These are phyloP conservation scores for Nothophoma quercina DNA, from an alignment of 2,329 filamentous ascomycete genomes.

Conservation along the genomic window DNA sequence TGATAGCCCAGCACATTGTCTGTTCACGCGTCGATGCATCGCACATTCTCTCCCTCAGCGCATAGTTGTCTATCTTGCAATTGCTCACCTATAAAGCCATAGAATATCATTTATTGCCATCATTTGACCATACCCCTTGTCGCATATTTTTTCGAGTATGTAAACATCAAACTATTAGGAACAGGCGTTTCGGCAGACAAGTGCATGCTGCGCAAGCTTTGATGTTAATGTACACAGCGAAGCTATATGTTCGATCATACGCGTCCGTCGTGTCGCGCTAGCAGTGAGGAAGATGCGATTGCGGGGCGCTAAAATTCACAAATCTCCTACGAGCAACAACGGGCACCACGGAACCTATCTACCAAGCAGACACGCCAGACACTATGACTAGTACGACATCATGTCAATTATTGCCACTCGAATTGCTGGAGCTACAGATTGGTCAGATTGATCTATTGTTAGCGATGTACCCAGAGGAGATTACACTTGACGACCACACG, in stretches of 20 bases:
- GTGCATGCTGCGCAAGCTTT: background rate
- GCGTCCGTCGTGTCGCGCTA: slow-evolving; percentile 8
- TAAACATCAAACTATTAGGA: too few species aligned
- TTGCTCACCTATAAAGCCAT: too few species aligned
- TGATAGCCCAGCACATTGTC: background rate
- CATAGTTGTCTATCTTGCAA: background rate
- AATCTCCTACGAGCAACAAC: background rate
- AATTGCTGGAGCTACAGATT: slow-evolving; percentile 38
- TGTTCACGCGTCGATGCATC: background rate
- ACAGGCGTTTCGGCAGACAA: background rate
- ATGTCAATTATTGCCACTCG: slow-evolving; percentile 31
- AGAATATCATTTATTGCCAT: background rate
- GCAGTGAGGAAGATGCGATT: background rate
- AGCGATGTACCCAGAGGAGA: slow-evolving; percentile 40
- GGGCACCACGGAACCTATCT: background rate
- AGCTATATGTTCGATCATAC: too few species aligned
- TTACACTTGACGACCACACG: slow-evolving; percentile 19
- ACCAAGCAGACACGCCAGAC: background rate
- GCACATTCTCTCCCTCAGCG: background rate
- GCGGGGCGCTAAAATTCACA: slow-evolving; percentile 12
- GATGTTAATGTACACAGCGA: too few species aligned
- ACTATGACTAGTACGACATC: slow-evolving; percentile 1
- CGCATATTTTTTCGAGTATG: too few species aligned
- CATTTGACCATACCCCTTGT: background rate
- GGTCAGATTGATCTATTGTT: slow-evolving; percentile 39